These are phyloP conservation scores for Hypoxylon sp. DNA, from an alignment of 2,329 filamentous ascomycete species.

Conservation along the genomic window DNA sequence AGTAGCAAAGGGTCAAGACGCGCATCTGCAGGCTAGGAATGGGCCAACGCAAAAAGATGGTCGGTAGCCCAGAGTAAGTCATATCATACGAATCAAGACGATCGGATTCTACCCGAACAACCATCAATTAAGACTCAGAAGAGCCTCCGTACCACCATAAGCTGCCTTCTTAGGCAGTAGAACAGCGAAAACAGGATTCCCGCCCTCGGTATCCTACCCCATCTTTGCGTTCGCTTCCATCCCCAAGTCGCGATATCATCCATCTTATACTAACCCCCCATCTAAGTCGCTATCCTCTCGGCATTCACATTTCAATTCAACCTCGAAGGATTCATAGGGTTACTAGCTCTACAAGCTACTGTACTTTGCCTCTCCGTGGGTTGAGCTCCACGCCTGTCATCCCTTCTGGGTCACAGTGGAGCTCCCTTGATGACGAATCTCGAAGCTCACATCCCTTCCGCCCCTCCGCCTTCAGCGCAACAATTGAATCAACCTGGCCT, in stretches of 20 bases:
- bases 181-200: conserved; percentile 34
- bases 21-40: conserved; percentile 56
- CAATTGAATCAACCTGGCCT: conserved; percentile 38
- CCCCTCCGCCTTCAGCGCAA: conserved; percentile 45
- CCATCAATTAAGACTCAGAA: conserved; percentile 41
- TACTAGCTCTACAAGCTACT: conserved; percentile 35
- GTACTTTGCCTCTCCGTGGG: conserved; percentile 31
- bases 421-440: conserved; percentile 41
- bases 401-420: conserved; percentile 46
- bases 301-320: conserved; percentile 28
- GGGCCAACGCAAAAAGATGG: conserved; percentile 43
- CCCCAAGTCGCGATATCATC: conserved; percentile 26
- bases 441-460: conserved; percentile 43
- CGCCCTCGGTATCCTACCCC: conserved; percentile 27
- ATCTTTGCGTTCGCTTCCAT: conserved; percentile 17
- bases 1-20: conserved; percentile 50
- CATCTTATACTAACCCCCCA: conserved; percentile 13
- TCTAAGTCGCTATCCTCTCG: conserved; percentile 16
- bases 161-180: conserved; percentile 31
- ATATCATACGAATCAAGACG: conserved; percentile 31
- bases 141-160: conserved; percentile 51
- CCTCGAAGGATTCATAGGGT: conserved; percentile 38
- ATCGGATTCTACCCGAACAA: conserved; percentile 38
- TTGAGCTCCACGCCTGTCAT: conserved; percentile 36
- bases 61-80: conserved; percentile 33